Conservation (phyloP, 225 moss, liverwort and hornwort species). For the Marchantia paleacea region DNA sequence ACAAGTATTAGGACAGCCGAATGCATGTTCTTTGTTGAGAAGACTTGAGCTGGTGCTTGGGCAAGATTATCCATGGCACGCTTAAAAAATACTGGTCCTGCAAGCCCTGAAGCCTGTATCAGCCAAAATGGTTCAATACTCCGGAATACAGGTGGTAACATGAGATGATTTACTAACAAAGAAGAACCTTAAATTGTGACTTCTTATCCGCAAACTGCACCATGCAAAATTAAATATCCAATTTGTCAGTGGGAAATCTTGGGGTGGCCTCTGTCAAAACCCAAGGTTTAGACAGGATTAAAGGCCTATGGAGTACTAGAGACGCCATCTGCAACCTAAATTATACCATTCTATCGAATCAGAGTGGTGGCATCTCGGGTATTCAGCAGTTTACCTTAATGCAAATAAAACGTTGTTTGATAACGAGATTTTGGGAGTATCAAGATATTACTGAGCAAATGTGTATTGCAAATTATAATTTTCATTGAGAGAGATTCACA, state of each 20-base stretch:
- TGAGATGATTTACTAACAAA: neutral
- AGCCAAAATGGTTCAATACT: neutral
- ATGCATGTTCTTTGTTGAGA: constrained; percentile 38
- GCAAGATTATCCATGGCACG: constrained; percentile 84
- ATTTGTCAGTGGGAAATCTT: neutral
- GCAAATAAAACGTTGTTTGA: no score
- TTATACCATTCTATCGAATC: no score
- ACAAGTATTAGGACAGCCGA: constrained; percentile 70
- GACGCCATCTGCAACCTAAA: no score
- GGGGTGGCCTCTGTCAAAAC: neutral
- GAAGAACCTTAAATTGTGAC: neutral
- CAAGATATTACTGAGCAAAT: no score
- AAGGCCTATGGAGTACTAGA: no score
- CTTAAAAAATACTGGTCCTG: constrained; percentile 86
- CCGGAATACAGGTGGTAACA: neutral
- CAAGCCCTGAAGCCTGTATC: constrained; percentile 79
- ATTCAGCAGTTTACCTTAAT: no score
- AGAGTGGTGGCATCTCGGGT: no score
- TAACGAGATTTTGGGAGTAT: no score
- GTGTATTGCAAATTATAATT: no score
- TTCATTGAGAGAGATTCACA: no score
- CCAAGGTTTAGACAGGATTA: neutral
- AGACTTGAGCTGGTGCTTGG: constrained; percentile 39
- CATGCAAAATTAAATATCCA: neutral
- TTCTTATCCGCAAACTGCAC: neutral